Base-by-base conservation (phyloP, 2,329 filamentous ascomycete genomes). In the Ophiostoma himal-ulmi region DNA sequence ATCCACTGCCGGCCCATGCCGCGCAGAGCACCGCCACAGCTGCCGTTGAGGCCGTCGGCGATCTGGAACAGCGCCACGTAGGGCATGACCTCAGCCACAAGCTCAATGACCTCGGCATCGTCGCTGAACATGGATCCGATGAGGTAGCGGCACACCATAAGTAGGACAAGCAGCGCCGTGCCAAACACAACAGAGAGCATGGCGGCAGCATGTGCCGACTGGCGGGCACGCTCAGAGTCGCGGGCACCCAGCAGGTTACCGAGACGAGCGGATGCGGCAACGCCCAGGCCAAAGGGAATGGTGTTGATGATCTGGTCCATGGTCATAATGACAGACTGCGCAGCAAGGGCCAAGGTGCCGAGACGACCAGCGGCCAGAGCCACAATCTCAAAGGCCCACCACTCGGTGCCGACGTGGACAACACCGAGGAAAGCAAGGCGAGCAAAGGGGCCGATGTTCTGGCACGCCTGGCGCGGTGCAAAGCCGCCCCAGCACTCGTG, bases 351-450 rank as follows among this genome's bases (percentile, higher is more conserved):
- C 44, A 93, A 86, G 0, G 91, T 94, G 3, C 93, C 93, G 0
- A 96, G 85, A 48, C 89, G 86, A 0, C 93, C 93, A 5, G 93
- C 92, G 1, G 91, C 91, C 0, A 96, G 85, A 0, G 92, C 92
- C 1, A 96, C 92, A 74, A 96, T 94, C 79, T 96, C 93, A 75
- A 96, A 96, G 0, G 93, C 93, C 93, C 93, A 96, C 93, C 92
- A 96, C 79, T 96, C 93, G 0, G 92, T 95, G 3, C 92, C 93
- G 5, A 96, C 91, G 73, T 96, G 93, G 3, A 96, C 80, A 60
- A 96, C 83, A 0, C 93, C 93, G 0, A 96, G 82, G 17, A 90
- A 79, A 0, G 93, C 91, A 3, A 96, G 86, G 11, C 88, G 87
- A 1, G 91, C 84, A 77, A 96, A 96, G 0, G 88, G 88, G 20